Conservation (phyloP, 805 yeast genomes). For the Spathaspora passalidarum region DNA sequence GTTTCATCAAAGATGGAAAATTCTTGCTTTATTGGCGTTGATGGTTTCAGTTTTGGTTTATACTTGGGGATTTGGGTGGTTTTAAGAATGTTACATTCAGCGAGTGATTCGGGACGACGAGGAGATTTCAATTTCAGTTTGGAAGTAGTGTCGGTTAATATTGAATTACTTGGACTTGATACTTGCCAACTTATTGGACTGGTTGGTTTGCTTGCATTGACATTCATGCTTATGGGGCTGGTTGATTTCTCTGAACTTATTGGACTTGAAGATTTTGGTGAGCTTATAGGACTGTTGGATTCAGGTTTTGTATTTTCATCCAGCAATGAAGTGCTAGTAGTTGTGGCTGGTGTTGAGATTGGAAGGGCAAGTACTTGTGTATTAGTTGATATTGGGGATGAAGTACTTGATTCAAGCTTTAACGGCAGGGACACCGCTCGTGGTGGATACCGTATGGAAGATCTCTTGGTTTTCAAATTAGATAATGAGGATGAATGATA, state of each 20-base stretch:
- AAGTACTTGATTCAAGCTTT: background rate
- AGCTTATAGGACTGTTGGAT: too few relatives aligned
- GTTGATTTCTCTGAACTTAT: background rate
- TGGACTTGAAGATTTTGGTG: too few relatives aligned
- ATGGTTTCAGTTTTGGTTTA: background rate
- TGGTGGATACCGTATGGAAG: background rate
- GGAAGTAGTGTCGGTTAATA: too few relatives aligned
- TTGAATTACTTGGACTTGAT: too few relatives aligned
- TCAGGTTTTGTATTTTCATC: too few relatives aligned
- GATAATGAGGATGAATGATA: constrained; percentile 10
- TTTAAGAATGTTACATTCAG: constrained; percentile 3
- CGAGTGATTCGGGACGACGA: constrained; percentile 5
- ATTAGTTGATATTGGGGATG: background rate
- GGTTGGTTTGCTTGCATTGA: too few relatives aligned
- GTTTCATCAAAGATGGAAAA: background rate
- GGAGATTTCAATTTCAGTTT: constrained; percentile 1
- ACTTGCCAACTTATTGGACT: constrained; percentile 1
- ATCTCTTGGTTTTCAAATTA: constrained; percentile 6
- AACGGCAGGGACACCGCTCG: background rate
- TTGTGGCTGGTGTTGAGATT: background rate
- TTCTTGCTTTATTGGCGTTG: background rate
- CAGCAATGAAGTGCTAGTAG: background rate
- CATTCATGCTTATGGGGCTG: background rate
- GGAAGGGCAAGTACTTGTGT: background rate
- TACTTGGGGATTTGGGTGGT: constrained; percentile 9